Base-by-base conservation (phyloP, 2,329 filamentous ascomycete genomes). In the Thelonectria olida region DNA sequence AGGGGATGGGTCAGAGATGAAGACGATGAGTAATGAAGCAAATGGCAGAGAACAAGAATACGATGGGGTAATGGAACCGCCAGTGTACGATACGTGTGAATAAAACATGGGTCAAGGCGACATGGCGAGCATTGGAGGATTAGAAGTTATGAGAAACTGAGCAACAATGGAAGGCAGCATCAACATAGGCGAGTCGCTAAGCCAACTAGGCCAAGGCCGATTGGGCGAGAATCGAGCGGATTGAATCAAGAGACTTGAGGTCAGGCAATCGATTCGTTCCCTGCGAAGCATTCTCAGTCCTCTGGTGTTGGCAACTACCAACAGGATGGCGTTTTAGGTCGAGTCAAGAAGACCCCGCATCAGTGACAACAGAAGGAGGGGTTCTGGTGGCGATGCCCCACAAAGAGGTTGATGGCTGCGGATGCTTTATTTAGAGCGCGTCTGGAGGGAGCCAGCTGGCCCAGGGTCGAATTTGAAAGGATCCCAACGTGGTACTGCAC, bases 1-100 rank as follows among this genome's bases (percentile, higher is more conserved):
- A 77, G 80, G 60, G 84, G 84, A 5, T 86, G 84, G 84, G 77
- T 84, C 42, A 75, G 71, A 45, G 77, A 78, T 12, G 58, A 69
- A 31, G 71, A 77, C 3, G 65, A 45, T 48, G 50, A 28, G 34
- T 41, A 42, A 51, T 13, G 25, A 23, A 19, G 9, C 12, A 10
- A 15, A 34, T 15, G 10, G 15, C 7, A n/a, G n/a, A n/a, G n/a
- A 28, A 31, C 52, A 49, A 56, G 28, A 19, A 22, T 17, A 10
- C 54, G 42, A 27, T 39, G 58, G 36, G 47, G 25, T 52, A 47
- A 61, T 51, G 34, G 15, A 25, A 22, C 31, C 31, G 34, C 17
- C 27, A 55, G 44, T 61, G 58, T 61, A 61, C n/a, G 47, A 61
- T 61, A 61, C 28, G 31, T 22, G 17, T 48, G 10, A 50, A 22